A percentile compares a stretch with the other conserved stretches of the same genome.
Evolutionary conservation across 2,329 filamentous ascomycete species (phyloP).

Genomic region (Paecilomyces niveus): DNA sequence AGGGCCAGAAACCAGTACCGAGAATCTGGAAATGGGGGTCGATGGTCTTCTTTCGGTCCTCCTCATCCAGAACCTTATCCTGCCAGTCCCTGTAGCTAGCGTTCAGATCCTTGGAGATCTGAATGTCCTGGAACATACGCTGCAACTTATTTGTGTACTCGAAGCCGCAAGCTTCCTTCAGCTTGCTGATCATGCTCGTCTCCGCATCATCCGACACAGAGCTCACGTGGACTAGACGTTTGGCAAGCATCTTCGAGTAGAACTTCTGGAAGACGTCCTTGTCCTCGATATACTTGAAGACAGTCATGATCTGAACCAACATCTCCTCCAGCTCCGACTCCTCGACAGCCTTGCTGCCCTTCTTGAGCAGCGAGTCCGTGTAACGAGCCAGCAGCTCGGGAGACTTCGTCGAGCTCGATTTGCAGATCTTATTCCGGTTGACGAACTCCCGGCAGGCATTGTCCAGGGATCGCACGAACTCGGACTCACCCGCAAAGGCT

Average conservation of each 20-base stretch:
- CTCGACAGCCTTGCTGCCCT: conserved; percentile 81
- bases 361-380: conserved; percentile 84
- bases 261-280: conserved; percentile 99
- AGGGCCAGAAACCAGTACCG: conserved; percentile 94
- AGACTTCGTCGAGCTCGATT: conserved; percentile 84
- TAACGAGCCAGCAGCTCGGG: conserved; percentile 94
- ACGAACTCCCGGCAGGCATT: conserved; percentile 98
- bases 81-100: conserved; percentile 76
- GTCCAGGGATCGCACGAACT: conserved; percentile 92
- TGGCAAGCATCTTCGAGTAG: conserved; percentile 93
- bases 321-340: conserved; percentile 89
- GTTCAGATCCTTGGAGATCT: conserved; percentile 97
- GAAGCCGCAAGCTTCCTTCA: conserved; percentile 97
- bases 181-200: conserved; percentile 98
- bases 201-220: conserved; percentile 96
- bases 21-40: conserved; percentile 90
- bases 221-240: conserved; percentile 87
- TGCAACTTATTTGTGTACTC: conserved; percentile 99
- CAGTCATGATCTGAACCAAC: conserved; percentile 91
- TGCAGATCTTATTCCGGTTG: conserved; percentile 95
- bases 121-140: conserved; percentile 99
- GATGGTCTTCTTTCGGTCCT: conserved; percentile 60
- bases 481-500: conserved; percentile 90
- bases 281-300: conserved; percentile 99
- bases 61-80: conserved; percentile 55